These are phyloP conservation scores for Aureobasidium mangrovei DNA, from an alignment of 2,329 filamentous ascomycete species.

Conservation along the genomic window DNA sequence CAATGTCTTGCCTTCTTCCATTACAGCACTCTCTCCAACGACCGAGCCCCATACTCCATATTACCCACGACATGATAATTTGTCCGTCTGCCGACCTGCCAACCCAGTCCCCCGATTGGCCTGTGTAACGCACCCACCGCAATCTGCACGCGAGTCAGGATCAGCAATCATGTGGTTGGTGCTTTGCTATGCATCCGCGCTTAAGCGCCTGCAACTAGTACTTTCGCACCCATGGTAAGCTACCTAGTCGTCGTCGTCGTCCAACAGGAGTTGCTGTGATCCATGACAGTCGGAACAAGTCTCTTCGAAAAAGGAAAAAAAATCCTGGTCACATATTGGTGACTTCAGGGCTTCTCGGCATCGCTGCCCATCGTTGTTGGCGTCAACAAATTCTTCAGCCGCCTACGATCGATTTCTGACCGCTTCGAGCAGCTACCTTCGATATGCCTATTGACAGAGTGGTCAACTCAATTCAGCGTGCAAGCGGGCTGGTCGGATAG, in stretches of 20 bases:
- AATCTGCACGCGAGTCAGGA: slow-evolving; percentile 5
- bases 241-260: too few species aligned
- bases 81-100: too few species aligned
- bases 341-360: not conserved
- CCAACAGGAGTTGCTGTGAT: too few species aligned
- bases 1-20: too few species aligned
- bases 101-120: too few species aligned
- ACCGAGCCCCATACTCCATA: too few species aligned
- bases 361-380: not conserved
- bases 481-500: not conserved
- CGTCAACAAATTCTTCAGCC: not conserved
- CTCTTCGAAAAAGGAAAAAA: too few species aligned
- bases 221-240: not conserved
- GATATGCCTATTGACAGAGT: slow-evolving; percentile 50
- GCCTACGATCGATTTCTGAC: slow-evolving; percentile 19
- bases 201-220: not conserved
- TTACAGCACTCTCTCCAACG: too few species aligned
- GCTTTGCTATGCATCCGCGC: not conserved
- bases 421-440: slow-evolving; percentile 67
- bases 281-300: too few species aligned
- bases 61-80: too few species aligned
- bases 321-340: too few species aligned
- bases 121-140: not conserved
- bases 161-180: not conserved
- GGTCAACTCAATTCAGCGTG: not conserved